A percentile compares a stretch with the other conserved stretches of the same genome.
These are phyloP conservation scores for Saccharomycopsis babjevae DNA, from an alignment of 805 yeast genomes.

Conservation along the genomic window DNA sequence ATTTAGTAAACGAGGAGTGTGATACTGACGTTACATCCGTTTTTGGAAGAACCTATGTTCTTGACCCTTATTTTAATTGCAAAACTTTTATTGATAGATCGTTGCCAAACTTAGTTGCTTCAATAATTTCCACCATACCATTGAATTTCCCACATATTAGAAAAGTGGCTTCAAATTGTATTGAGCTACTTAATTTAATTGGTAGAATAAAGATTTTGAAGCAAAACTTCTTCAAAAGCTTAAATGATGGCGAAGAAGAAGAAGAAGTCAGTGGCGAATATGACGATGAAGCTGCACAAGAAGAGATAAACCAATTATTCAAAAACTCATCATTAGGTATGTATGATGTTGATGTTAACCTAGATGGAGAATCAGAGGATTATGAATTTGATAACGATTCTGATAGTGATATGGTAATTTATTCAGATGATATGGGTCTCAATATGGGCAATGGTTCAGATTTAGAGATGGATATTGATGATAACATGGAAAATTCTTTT, in stretches of 20 bases:
- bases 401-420: constrained; percentile 23
- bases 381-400: constrained; percentile 37
- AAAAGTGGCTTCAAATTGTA: constrained; percentile 44
- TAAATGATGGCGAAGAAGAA: constrained; percentile 35
- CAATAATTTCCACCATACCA: constrained; percentile 56
- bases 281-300: constrained; percentile 46
- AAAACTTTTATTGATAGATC: constrained; percentile 60
- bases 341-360: constrained; percentile 72
- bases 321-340: constrained; percentile 86
- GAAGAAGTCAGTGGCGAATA: constrained; percentile 48
- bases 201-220: constrained; percentile 47
- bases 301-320: constrained; percentile 75
- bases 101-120: constrained; percentile 46
- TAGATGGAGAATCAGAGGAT: constrained; percentile 48
- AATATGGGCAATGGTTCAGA: constrained; percentile 24
- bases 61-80: constrained; percentile 55
- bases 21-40: neutral
- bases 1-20: constrained; percentile 22
- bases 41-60: constrained; percentile 13
- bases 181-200: constrained; percentile 48
- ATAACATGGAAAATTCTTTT: constrained; percentile 26
- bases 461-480: constrained; percentile 26
- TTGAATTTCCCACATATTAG: constrained; percentile 62
- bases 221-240: constrained; percentile 44
- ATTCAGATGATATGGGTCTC: constrained; percentile 27